These are phyloP conservation scores for Globisporangium yorkense DNA, from an alignment of 352 stramenopile species.

Conservation along the genomic window DNA sequence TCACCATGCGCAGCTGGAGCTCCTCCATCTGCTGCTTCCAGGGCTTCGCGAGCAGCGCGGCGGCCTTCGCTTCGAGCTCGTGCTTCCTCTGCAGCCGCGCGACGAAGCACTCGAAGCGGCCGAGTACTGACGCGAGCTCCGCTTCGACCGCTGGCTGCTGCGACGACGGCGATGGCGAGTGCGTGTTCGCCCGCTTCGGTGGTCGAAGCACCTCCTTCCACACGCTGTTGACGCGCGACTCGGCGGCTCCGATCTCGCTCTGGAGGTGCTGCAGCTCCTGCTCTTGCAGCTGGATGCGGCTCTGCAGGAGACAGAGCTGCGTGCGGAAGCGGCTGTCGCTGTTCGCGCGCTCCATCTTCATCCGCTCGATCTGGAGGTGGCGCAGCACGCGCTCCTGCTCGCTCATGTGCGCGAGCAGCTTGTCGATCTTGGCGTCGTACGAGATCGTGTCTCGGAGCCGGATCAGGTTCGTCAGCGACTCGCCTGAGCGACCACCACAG, in stretches of 20 bases:
- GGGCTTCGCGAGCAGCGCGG: constrained; percentile 35
- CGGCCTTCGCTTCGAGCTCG: constrained; percentile 52
- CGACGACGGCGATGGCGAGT: background rate
- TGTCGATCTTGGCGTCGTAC: constrained; percentile 49
- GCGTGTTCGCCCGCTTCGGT: background rate
- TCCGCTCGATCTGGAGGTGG: constrained; percentile 55
- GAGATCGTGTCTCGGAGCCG: constrained; percentile 67
- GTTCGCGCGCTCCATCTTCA: constrained; percentile 52
- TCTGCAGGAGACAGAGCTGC: constrained; percentile 48
- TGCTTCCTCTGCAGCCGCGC: constrained; percentile 46
- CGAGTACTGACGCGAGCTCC: constrained; percentile 50
- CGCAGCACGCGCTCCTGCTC: constrained; percentile 46
- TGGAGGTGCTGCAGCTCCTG: constrained; percentile 59
- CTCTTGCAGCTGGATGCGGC: constrained; percentile 49
- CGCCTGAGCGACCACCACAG: constrained; percentile 27
- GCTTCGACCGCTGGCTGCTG: constrained; percentile 5
- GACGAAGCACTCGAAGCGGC: constrained; percentile 50
- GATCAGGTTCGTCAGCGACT: constrained; percentile 58
- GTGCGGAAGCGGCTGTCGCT: constrained; percentile 43
- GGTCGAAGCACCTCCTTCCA: constrained; percentile 46
- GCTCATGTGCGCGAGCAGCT: constrained; percentile 28
- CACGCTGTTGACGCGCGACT: constrained; percentile 48
- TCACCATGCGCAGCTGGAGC: constrained; percentile 53
- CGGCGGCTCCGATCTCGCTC: constrained; percentile 38
- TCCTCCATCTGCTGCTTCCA: constrained; percentile 77